A percentile compares a stretch with the other conserved stretches of the same genome.
phyloP scores from a whole-genome alignment of 75 land plant species.

The Cupressus sempervirens region DNA sequence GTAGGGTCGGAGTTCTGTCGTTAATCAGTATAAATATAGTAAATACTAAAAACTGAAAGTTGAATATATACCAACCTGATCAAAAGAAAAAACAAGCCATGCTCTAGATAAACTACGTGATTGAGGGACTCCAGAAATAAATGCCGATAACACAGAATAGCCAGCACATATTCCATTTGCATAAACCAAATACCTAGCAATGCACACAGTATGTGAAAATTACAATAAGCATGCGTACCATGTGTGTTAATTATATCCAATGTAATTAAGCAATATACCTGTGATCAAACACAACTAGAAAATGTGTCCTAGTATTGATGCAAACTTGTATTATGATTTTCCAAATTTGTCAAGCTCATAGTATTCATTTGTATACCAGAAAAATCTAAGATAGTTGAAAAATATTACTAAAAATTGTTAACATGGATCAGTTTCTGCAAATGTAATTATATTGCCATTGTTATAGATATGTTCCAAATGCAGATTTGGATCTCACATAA shows the following conservation, averaged over 20 bases:
- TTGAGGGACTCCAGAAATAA: constrained; percentile 26
- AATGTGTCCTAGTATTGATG: not conserved
- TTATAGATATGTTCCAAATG: too few relatives aligned
- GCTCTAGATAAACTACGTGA: constrained; percentile 28
- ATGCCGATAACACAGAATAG: constrained; percentile 57
- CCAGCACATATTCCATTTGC: constrained; percentile 60
- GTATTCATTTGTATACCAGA: not conserved
- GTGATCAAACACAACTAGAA: not conserved
- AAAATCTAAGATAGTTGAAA: not conserved
- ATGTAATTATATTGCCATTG: too few relatives aligned
- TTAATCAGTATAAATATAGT: not conserved
- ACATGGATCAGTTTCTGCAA: too few relatives aligned
- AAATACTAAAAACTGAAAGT: not conserved
- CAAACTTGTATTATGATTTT: not conserved
- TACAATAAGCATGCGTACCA: not conserved
- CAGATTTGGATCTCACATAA: too few relatives aligned
- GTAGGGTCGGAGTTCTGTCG: not conserved
- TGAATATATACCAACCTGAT: constrained; percentile 31
- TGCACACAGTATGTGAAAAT: not conserved
- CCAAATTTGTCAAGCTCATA: not conserved
- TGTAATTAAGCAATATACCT: not conserved
- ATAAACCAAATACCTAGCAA: constrained; percentile 41
- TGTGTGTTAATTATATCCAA: not conserved
- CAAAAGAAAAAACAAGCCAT: constrained; percentile 56
- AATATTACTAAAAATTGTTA: too few relatives aligned